These are phyloP conservation scores for Penicillium dipodomyicola DNA, from an alignment of 495 filamentous ascomycete species.

Conservation along the genomic window DNA sequence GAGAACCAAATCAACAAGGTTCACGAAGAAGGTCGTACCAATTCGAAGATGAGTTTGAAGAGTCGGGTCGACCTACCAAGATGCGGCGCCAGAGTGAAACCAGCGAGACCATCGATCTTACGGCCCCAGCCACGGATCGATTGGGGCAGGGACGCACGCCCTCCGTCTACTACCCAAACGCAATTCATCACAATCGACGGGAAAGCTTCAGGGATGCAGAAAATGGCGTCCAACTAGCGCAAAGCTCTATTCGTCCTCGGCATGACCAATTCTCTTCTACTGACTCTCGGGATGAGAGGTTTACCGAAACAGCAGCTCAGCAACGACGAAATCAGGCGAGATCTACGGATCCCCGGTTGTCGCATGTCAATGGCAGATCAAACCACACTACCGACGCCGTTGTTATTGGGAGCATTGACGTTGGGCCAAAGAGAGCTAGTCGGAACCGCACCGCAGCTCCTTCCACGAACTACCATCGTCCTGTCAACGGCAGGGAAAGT, in stretches of 20 bases:
- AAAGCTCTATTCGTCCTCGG: slow-evolving; percentile 1
- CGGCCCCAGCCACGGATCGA: neutral
- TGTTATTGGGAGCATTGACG: slow-evolving; percentile 20
- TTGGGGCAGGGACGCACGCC: neutral
- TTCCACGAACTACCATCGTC: neutral
- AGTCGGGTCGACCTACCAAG: slow-evolving; percentile 30
- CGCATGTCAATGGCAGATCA: slow-evolving; percentile 2
- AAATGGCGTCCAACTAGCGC: slow-evolving; percentile 9
- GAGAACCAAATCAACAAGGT: slow-evolving; percentile 14
- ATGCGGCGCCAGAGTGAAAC: slow-evolving; percentile 29
- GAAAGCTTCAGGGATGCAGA: slow-evolving; percentile 30
- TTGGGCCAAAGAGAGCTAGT: neutral
- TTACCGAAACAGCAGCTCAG: slow-evolving; percentile 29
- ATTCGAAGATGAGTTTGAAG: slow-evolving; percentile 18
- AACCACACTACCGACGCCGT: neutral
- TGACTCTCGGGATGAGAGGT: slow-evolving; percentile 22
- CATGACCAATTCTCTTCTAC: slow-evolving; percentile 10
- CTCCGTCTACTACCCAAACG: slow-evolving; percentile 11
- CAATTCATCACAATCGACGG: neutral
- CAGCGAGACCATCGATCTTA: slow-evolving; percentile 10
- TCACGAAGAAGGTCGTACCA: neutral
- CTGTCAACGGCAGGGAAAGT: slow-evolving; percentile 32
- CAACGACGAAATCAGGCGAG: slow-evolving; percentile 25
- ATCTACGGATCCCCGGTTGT: neutral
- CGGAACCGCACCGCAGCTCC: neutral